Percentiles rank a stretch among this genome's conserved stretches.
phyloP scores from a whole-genome alignment of 352 stramenopile genomes.

The Peronosclerospora sorghi region DNA sequence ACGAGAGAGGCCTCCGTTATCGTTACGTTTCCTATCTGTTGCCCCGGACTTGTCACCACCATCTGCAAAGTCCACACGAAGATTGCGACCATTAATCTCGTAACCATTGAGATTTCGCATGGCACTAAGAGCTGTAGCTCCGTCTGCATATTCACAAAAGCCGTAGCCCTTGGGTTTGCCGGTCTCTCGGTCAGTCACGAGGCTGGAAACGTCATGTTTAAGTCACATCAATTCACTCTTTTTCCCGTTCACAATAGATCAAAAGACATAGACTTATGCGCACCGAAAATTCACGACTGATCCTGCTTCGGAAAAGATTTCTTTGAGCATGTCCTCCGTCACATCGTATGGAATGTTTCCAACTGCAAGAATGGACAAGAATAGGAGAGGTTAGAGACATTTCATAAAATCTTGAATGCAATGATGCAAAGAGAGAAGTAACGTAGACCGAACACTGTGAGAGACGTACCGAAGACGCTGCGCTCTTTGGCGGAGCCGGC shows the following conservation, averaged over 20 bases:
- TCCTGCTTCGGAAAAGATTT: constrained; percentile 79
- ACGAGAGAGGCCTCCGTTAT: constrained; percentile 12
- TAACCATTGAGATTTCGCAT: constrained; percentile 84
- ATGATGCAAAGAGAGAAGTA: constrained; percentile 3
- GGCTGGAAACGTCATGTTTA: constrained; percentile 18
- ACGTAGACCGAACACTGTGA: not conserved
- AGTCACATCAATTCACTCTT: not conserved
- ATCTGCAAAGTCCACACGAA: constrained; percentile 79
- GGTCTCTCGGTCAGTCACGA: constrained; percentile 75
- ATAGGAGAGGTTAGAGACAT: constrained; percentile 1
- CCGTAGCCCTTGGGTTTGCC: constrained; percentile 81
- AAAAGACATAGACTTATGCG: not conserved
- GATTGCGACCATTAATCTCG: constrained; percentile 73
- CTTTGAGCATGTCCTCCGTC: constrained; percentile 76
- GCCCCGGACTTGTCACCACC: constrained; percentile 44
- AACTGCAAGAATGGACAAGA: constrained; percentile 29
- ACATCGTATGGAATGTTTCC: constrained; percentile 86
- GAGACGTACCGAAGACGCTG: constrained; percentile 70
- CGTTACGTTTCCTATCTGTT: constrained; percentile 19
- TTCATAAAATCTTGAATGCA: not conserved
- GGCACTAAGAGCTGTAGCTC: constrained; percentile 67
- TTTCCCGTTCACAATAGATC: not conserved
- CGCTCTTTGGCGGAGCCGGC: constrained; percentile 67
- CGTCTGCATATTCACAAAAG: constrained; percentile 80
- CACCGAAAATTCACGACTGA: constrained; percentile 81